Percentiles rank a stretch among this genome's conserved stretches.
Evolutionary conservation across 106 monocot species (phyloP).

Genomic region (Acanthochlamys bracteata): DNA sequence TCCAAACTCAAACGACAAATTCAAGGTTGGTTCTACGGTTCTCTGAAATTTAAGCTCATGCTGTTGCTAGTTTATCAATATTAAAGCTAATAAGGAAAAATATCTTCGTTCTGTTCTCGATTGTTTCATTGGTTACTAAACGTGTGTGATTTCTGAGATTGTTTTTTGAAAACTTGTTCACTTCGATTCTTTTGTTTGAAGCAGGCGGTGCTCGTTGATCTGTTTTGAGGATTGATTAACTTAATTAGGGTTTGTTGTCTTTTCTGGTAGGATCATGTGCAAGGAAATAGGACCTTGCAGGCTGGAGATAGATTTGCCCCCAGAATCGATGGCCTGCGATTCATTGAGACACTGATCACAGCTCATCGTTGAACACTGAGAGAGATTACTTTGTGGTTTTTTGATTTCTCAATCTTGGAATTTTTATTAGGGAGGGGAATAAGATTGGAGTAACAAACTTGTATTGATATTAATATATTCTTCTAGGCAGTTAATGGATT

Average conservation of each 20-base stretch:
- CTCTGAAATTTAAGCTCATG: neutral
- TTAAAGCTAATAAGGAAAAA: too few species aligned
- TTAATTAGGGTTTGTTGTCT: neutral
- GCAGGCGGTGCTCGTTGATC: neutral
- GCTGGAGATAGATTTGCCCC: slow-evolving; percentile 29
- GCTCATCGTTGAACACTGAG: slow-evolving; percentile 32
- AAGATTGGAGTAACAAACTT: too few species aligned
- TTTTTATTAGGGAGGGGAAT: too few species aligned
- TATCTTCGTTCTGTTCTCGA: too few species aligned
- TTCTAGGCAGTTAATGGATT: too few species aligned
- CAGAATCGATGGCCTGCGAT: slow-evolving; percentile 43
- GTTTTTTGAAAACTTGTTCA: too few species aligned
- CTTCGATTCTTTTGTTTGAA: too few species aligned
- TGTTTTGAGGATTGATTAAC: neutral
- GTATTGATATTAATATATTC: too few species aligned
- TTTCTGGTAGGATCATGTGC: neutral
- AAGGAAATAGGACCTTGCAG: neutral
- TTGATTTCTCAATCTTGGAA: too few species aligned
- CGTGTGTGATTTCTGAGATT: too few species aligned
- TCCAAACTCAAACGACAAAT: neutral
- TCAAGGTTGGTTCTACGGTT: neutral
- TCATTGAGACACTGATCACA: slow-evolving; percentile 43
- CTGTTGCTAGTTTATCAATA: neutral
- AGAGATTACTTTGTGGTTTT: neutral
- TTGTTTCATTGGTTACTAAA: too few species aligned